These are phyloP conservation scores for Trichoderma breve DNA, from an alignment of 2,329 filamentous ascomycete genomes.

Conservation along the genomic window DNA sequence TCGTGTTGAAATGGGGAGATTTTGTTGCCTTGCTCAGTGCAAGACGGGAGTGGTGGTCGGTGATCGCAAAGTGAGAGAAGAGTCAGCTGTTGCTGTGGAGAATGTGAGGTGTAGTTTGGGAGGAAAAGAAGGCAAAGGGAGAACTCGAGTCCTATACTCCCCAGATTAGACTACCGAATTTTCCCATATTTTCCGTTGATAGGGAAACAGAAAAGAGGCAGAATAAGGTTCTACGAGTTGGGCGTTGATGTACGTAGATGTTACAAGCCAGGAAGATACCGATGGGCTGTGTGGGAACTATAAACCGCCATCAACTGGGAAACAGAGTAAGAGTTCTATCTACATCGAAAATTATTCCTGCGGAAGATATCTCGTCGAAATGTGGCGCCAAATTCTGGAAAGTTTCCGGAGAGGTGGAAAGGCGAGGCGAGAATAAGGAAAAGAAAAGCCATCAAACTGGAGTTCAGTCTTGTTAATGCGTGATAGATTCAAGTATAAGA, in stretches of 20 bases:
- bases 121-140: not conserved
- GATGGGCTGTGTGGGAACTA: not conserved
- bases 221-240: not conserved
- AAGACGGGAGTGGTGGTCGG: not conserved
- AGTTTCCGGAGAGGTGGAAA: not conserved
- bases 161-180: not conserved
- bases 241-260: not conserved
- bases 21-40: not conserved
- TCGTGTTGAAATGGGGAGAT: not conserved
- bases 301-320: not conserved
- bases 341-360: not conserved
- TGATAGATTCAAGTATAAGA: not conserved
- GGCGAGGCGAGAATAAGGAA: not conserved
- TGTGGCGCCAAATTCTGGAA: not conserved
- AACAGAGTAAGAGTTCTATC: not conserved
- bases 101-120: not conserved
- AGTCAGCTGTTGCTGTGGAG: not conserved
- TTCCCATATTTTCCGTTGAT: not conserved
- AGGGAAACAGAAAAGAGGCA: not conserved
- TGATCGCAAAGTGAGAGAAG: not conserved
- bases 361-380: not conserved
- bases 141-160: not conserved
- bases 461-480: not conserved
- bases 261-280: not conserved
- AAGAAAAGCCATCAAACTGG: not conserved